Conservation (phyloP, 352 stramenopile species). For the Globisporangium parvum region DNA sequence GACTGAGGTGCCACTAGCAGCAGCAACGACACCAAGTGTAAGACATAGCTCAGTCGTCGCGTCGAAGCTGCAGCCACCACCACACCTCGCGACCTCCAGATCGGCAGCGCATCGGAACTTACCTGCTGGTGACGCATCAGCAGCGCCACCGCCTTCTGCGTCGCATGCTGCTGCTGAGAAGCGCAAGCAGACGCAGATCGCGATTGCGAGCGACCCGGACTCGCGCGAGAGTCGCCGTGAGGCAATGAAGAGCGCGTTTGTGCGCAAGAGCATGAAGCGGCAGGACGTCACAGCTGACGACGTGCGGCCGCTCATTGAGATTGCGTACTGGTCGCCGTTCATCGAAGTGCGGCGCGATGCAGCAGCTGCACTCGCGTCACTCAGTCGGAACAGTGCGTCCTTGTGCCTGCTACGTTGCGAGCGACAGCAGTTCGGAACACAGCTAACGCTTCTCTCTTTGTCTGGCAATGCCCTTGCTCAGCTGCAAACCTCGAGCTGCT, state of each 20-base stretch:
- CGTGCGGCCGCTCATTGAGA: slow-evolving; percentile 71
- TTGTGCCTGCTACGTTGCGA: neutral
- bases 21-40: neutral
- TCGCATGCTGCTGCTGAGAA: neutral
- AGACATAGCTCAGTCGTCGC: slow-evolving; percentile 1
- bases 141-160: neutral
- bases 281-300: slow-evolving; percentile 63
- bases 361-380: slow-evolving; percentile 60
- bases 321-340: slow-evolving; percentile 85
- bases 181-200: neutral
- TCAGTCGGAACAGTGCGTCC: slow-evolving; percentile 64
- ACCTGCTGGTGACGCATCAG: too few species aligned
- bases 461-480: slow-evolving; percentile 6
- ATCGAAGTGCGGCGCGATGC: slow-evolving; percentile 74
- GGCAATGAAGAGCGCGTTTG: slow-evolving; percentile 21
- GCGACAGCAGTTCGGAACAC: neutral
- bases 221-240: slow-evolving; percentile 16
- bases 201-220: slow-evolving; percentile 5
- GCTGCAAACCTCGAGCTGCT: slow-evolving; percentile 66
- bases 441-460: neutral
- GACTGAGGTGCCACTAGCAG: neutral
- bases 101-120: neutral
- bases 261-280: slow-evolving; percentile 29
- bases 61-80: neutral
- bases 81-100: neutral